Conservation (phyloP, 495 filamentous ascomycete genomes). For the Rhypophila decipiens region DNA sequence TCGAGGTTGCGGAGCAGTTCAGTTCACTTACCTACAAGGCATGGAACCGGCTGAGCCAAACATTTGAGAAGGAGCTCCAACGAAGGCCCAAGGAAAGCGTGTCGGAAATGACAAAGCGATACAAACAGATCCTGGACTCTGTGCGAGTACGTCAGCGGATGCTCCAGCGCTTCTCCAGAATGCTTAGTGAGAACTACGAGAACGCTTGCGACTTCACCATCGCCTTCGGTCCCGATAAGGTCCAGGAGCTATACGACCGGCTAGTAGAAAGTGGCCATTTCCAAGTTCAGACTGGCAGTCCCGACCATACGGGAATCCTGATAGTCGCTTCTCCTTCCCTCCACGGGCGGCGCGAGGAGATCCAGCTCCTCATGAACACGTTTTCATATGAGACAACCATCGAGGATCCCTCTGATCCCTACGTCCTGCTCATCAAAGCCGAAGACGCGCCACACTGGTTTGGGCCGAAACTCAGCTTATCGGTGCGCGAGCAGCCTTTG, state of each 20-base stretch:
- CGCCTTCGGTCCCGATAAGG: constrained; percentile 55
- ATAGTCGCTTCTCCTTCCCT: constrained; percentile 80
- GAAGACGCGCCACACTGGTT: constrained; percentile 76
- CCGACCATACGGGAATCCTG: constrained; percentile 68
- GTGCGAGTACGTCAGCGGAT: constrained; percentile 90
- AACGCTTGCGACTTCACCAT: constrained; percentile 93
- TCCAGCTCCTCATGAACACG: constrained; percentile 78
- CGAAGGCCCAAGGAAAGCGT: constrained; percentile 73
- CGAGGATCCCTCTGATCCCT: constrained; percentile 70
- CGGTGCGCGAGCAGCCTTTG: constrained; percentile 68
- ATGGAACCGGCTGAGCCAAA: constrained; percentile 74
- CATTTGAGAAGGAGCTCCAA: constrained; percentile 88
- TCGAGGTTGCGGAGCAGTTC: constrained; percentile 98
- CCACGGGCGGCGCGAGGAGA: constrained; percentile 65
- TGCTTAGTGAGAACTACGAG: constrained; percentile 87
- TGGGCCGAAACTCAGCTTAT: constrained; percentile 63
- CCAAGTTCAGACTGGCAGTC: constrained; percentile 59
- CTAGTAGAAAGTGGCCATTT: constrained; percentile 85
- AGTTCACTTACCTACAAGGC: constrained; percentile 89
- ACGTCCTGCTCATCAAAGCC: constrained; percentile 77
- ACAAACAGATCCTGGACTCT: constrained; percentile 90
- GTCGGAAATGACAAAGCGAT: constrained; percentile 89
- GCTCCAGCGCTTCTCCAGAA: constrained; percentile 67
- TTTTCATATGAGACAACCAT: constrained; percentile 74
- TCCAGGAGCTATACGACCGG: constrained; percentile 70